Evolutionary conservation across 78 protist genomes (phyloP), one percentile per base, ranked within the genome.

Genomic region (Dictyostelium firmibasis): DNA sequence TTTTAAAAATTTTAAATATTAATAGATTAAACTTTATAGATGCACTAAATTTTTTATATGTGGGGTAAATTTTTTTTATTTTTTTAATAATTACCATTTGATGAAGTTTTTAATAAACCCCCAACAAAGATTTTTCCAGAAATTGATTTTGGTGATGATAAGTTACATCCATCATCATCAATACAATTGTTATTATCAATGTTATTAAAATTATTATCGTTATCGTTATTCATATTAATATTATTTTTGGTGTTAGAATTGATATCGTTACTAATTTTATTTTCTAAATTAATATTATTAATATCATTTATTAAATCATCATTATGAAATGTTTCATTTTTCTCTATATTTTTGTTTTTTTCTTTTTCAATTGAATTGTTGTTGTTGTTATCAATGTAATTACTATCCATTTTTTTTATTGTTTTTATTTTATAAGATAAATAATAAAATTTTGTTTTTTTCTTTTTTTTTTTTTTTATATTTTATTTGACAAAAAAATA

Each of bases 121-220:
- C 94, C 94, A 81, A 89, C 70, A 70, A 89, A 89, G 1, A 89
- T 89, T 84, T 89, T 89, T 25, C 94, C 94, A 44, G 93, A 77
- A 31, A 25, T n/a, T 25, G 64, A 81, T 41, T 31, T 81, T 27
- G 18, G 33, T 67, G n/a, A 67, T 23, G 75, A 27, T 67, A 67
- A 27, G n/a, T 25, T 67, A 67, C 36, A 11, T 7, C 35, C 79
- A 72, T 31, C 36, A 29, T 38, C 35, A 75, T 36, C 50, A 20
- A 6, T 36, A 75, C 16, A 36, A 6, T 20, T 43, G 57, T 86
- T 72, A 27, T 18, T 4, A 69, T 53, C 53, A 70, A 8, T 62
- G 3, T n/a, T 62, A 29, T 27, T 11, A 11, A 10, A 2, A 14
- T 88, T 3, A 38, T 57, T 57, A 13, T 57, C 27, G 20, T 43